Evolutionary conservation across 2,329 filamentous ascomycete species (phyloP).

Genomic region (Grosmannia serpens): DNA sequence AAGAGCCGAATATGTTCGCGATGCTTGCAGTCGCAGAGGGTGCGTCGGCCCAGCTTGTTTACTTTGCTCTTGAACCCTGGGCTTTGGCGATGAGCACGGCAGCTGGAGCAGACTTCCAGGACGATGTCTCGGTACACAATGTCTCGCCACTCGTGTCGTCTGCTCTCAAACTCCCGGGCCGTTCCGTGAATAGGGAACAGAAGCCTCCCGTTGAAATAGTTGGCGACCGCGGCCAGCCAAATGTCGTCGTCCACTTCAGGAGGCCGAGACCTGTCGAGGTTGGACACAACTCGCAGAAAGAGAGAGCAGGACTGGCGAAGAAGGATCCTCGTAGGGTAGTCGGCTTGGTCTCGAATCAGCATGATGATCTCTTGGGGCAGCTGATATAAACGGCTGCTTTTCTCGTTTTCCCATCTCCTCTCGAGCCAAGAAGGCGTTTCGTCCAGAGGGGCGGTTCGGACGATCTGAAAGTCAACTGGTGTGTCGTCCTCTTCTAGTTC

Average conservation of each 20-base stretch:
- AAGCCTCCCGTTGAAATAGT: not conserved
- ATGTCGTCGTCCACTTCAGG: not conserved
- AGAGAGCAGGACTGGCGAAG: conserved; percentile 1
- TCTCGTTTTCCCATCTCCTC: not conserved
- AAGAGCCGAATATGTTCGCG: not conserved
- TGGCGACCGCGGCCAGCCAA: not conserved
- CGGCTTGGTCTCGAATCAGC: not conserved
- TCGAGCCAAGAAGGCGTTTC: not conserved
- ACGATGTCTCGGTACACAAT: not conserved
- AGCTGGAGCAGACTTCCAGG: not conserved
- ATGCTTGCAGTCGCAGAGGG: not conserved
- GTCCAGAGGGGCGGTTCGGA: not conserved
- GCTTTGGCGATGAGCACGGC: not conserved
- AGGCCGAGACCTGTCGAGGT: not conserved
- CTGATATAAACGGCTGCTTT: not conserved
- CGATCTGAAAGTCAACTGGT: not conserved
- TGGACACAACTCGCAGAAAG: conserved; percentile 1
- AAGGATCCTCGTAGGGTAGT: not conserved
- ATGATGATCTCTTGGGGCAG: not conserved
- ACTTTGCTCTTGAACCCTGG: not conserved
- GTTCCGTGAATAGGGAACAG: not conserved
- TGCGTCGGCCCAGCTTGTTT: not conserved
- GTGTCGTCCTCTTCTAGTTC: not conserved
- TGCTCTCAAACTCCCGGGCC: not conserved
- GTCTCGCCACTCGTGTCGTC: not conserved